Conservation (phyloP, 257 asterid genomes). For the Fraxinus cuspidata region DNA sequence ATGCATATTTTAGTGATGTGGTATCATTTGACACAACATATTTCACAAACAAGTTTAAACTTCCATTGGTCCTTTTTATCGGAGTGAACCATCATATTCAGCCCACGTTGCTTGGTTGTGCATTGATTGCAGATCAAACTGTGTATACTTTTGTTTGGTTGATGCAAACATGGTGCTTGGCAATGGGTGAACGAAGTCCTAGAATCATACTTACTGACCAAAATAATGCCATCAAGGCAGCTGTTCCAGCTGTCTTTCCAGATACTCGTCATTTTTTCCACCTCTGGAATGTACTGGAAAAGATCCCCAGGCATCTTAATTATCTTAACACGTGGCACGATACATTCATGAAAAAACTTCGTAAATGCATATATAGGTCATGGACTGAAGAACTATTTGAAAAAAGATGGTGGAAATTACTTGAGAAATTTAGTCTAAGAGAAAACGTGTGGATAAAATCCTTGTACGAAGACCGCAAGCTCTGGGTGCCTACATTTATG, state of each 20-base stretch:
- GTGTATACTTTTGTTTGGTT: slow-evolving; percentile 74
- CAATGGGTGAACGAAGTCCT: slow-evolving; percentile 84
- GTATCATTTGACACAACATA: slow-evolving; percentile 74
- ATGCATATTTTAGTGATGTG: slow-evolving; percentile 61
- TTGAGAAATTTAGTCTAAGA: slow-evolving; percentile 63
- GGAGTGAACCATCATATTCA: slow-evolving; percentile 91
- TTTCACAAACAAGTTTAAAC: slow-evolving; percentile 61
- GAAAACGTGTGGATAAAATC: slow-evolving; percentile 76
- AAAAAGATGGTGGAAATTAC: slow-evolving; percentile 86
- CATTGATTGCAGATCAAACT: slow-evolving; percentile 81
- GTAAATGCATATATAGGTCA: slow-evolving; percentile 73
- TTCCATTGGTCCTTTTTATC: slow-evolving; percentile 76
- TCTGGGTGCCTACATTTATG: slow-evolving; percentile 79
- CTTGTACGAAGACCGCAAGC: slow-evolving; percentile 66
- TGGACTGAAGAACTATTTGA: slow-evolving; percentile 73
- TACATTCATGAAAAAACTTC: slow-evolving; percentile 57
- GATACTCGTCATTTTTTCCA: slow-evolving; percentile 59
- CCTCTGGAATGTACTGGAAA: slow-evolving; percentile 68
- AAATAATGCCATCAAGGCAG: slow-evolving; percentile 67
- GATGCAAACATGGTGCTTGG: slow-evolving; percentile 78
- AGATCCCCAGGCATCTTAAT: slow-evolving; percentile 65
- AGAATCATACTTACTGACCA: slow-evolving; percentile 67
- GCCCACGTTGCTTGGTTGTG: slow-evolving; percentile 83
- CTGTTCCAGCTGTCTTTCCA: slow-evolving; percentile 54
- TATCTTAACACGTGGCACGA: slow-evolving; percentile 71